These are phyloP conservation scores for Acidomyces sp. DNA, from an alignment of 495 filamentous ascomycete species.

Conservation along the genomic window DNA sequence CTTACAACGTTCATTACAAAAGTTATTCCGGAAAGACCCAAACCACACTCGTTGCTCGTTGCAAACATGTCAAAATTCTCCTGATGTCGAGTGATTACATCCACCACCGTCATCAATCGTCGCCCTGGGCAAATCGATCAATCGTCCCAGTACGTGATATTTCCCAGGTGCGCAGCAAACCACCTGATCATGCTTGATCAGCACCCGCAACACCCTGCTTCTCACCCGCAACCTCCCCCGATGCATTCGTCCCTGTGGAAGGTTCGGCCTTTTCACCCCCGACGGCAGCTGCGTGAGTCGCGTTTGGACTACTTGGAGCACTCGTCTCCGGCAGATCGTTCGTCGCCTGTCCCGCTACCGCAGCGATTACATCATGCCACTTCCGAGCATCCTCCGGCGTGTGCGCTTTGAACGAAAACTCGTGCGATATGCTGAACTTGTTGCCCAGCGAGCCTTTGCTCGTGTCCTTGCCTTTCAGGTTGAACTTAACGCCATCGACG, in stretches of 20 bases:
- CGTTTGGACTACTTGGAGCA: constrained; percentile 16
- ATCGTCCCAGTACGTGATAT: too few species aligned
- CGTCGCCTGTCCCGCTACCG: constrained; percentile 25
- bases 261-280: not conserved
- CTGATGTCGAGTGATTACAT: too few species aligned
- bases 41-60: too few species aligned
- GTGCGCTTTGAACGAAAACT: constrained; percentile 60
- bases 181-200: too few species aligned
- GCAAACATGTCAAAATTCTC: too few species aligned
- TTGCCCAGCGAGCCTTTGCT: constrained; percentile 43
- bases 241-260: not conserved
- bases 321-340: constrained; percentile 21
- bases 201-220: not conserved
- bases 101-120: too few species aligned
- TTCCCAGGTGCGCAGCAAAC: too few species aligned
- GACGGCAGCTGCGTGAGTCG: not conserved
- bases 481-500: constrained; percentile 71
- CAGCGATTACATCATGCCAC: constrained; percentile 61
- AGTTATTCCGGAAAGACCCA: too few species aligned
- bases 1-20: too few species aligned
- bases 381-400: constrained; percentile 59
- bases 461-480: constrained; percentile 84
- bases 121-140: too few species aligned
- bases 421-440: constrained; percentile 28
- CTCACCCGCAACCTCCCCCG: not conserved